Evolutionary conservation across 805 yeast species (phyloP), one percentile per base, ranked within the genome.

Genomic region (Metschnikowia vanudenii): DNA sequence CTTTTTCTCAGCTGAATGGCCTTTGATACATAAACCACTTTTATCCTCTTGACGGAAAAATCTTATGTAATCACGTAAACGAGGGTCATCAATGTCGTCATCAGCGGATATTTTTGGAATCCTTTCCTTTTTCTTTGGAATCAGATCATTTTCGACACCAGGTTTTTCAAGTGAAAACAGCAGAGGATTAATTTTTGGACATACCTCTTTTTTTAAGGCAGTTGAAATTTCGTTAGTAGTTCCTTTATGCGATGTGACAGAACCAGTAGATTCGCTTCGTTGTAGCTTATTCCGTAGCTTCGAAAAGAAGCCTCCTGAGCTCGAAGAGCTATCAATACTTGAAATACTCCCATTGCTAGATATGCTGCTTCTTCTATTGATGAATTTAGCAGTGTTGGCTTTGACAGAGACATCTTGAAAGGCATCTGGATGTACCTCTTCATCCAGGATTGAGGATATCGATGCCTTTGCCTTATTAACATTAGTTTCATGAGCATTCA

Each of bases 21-120:
- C 28, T 26, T 26, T 26, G 20, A 47, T 36, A 18, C 51, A 47
- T 12, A 45, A 31, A 7, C 32, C 43, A 33, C 8, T 34, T 13
- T 37, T 39, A 26, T 57, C 60, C 20, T 58, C 58, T 47, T 60
- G 64, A 24, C 55, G 52, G 49, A 65, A 71, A 45, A 68, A 65
- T 34, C 59, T 63, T 41, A 71, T 61, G 41, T 68, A 71, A 32
- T 69, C 73, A 16, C 63, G 67, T 29, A 71, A 51, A 39, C 66
- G 54, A 3, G 73, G 73, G 44, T 69, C 74, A 14, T 42, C 45
- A 14, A 34, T 28, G 11, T 30, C 33, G 31, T 10, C 13, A 12
- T 24, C 17, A 30, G 71, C 68, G 31, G 70, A 63, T 0, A 69
- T 68, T 3, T 53, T 51, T 12, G 54, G 41, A 31, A 46, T 39